These are phyloP conservation scores for Austropuccinia psidii DNA, from an alignment of 1,284 basidiomycete species.

Conservation along the genomic window DNA sequence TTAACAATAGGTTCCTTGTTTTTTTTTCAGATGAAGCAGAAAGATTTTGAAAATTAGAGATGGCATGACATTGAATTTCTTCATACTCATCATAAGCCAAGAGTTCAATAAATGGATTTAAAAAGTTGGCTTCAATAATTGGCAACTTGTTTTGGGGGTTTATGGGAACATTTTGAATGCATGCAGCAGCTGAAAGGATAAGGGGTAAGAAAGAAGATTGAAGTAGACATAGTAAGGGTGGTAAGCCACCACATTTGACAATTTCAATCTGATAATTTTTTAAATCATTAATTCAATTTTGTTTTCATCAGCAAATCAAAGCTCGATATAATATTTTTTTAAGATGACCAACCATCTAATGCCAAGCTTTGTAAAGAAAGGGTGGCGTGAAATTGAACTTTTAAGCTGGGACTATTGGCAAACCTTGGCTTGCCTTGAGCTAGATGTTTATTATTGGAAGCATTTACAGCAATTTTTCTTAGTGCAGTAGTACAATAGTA, in stretches of 20 bases:
- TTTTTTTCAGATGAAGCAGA: slow-evolving; percentile 48
- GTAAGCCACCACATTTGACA: slow-evolving; percentile 86
- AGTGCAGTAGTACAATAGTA: slow-evolving; percentile 98
- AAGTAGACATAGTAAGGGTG: slow-evolving; percentile 66
- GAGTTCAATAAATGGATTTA: slow-evolving; percentile 47
- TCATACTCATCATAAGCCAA: slow-evolving; percentile 48
- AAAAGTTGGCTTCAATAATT: slow-evolving; percentile 48
- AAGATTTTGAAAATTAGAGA: slow-evolving; percentile 47
- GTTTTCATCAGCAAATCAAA: not conserved
- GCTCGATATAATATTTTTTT: too few species aligned
- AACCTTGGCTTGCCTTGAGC: slow-evolving; percentile 90
- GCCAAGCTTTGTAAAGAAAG: slow-evolving; percentile 92
- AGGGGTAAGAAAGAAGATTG: slow-evolving; percentile 47
- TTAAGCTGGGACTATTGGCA: slow-evolving; percentile 95
- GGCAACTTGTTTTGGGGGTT: slow-evolving; percentile 73
- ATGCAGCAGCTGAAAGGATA: slow-evolving; percentile 47
- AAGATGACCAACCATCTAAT: slow-evolving; percentile 66
- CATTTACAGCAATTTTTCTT: slow-evolving; percentile 95
- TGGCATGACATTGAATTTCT: slow-evolving; percentile 48
- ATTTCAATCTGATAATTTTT: slow-evolving; percentile 99
- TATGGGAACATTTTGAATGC: slow-evolving; percentile 84
- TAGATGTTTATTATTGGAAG: slow-evolving; percentile 88
- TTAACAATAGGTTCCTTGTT: slow-evolving; percentile 48
- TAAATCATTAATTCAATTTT: slow-evolving; percentile 45
- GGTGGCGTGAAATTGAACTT: slow-evolving; percentile 97